Conservation (phyloP, 345 rosid species). For the Heritiera littoralis region DNA sequence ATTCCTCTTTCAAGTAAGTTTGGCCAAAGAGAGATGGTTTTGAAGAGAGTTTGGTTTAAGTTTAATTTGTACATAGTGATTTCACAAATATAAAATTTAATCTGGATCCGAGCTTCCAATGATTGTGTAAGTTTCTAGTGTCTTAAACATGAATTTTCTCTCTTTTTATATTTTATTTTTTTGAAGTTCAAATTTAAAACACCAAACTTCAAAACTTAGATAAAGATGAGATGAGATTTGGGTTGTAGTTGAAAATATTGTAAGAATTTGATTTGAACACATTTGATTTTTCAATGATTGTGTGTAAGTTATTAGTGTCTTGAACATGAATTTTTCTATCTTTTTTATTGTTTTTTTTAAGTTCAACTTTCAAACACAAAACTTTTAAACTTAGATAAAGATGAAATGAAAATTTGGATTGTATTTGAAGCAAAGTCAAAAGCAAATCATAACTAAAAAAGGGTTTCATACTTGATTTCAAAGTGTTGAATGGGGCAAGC, state of each 20-base stretch:
- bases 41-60: neutral
- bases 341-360: too few relatives aligned
- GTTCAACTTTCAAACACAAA: neutral
- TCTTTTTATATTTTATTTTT: neutral
- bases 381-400: neutral
- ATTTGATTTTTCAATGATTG: too few relatives aligned
- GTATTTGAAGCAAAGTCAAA: conserved; percentile 25
- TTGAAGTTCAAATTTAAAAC: too few relatives aligned
- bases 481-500: neutral
- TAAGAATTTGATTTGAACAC: too few relatives aligned
- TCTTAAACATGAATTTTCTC: neutral
- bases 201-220: too few relatives aligned
- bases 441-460: conserved; percentile 4
- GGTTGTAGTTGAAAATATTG: too few relatives aligned
- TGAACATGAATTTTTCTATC: too few relatives aligned
- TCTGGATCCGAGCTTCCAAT: too few relatives aligned
- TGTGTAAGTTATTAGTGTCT: too few relatives aligned
- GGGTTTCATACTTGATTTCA: neutral
- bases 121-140: neutral
- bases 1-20: neutral
- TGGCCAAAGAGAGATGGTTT: neutral
- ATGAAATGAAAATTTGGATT: neutral
- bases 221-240: too few relatives aligned
- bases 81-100: neutral
- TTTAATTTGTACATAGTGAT: neutral